Evolutionary conservation across 1,284 basidiomycete species (phyloP), one percentile per base, ranked within the genome.

Genomic region (Leccinum griseonigrum): DNA sequence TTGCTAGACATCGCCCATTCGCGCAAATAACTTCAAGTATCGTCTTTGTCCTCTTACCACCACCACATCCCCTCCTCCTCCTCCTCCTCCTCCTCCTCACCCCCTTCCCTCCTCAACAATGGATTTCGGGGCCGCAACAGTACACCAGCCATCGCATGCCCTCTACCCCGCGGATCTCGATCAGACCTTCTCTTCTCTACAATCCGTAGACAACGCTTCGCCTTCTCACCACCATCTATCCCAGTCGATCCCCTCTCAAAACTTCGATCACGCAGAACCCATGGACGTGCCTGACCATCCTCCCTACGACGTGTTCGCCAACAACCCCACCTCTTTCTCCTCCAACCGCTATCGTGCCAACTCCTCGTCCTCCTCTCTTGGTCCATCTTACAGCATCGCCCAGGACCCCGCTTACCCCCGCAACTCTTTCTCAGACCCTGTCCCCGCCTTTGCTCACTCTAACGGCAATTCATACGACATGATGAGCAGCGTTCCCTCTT

Each of bases 281-380:
- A 76, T 82, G 69, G 81, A 83, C 66, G 75, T 78, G 60, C 67
- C 78, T 55, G 83, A 85, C 66, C 81, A 82, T 58, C 71, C 80
- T n/a, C 75, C 74, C 67, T 88, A 88, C 75, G 83, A 86, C 72
- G 75, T 89, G 60, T 88, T 89, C 74, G 78, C 81, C 62, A 79
- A 78, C 68, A 76, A 79, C 40, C 69, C 75, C 57, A 71, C 67
- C 69, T 77, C 82, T 9, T 86, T 85, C 72, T 77, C 78, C 59
- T 80, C 83, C 60, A 79, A 82, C 63, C 79, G 87, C 67, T 88
- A 88, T 76, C 83, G 86, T 63, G 79, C 83, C 55, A 87, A 86
- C 76, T 85, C 83, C 53, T 85, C 87, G 0, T 85, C 86, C 22
- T 85, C 87, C 6, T 86, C 85, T 31, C 77, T 86, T 28, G 79